Evolutionary conservation across 768 basidiomycete genomes (phyloP).

Genomic region (Russula dissimulans): DNA sequence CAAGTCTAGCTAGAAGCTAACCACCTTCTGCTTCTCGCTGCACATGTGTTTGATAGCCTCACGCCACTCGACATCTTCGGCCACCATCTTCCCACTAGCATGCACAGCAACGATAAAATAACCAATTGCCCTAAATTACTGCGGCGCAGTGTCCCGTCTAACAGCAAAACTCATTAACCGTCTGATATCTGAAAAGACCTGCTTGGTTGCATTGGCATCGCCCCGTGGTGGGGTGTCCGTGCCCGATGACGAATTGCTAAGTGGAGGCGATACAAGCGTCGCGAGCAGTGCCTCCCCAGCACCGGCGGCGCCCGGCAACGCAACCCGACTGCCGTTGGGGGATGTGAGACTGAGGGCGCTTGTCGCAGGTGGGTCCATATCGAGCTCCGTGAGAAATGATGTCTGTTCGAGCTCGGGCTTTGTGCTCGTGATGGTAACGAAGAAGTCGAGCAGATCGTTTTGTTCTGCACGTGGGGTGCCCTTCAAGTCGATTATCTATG

Average conservation of each 20-base stretch:
- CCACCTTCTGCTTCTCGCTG: background rate
- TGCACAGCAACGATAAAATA: background rate
- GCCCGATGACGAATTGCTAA: slow-evolving; percentile 55
- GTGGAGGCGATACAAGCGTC: slow-evolving; percentile 50
- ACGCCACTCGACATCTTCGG: background rate
- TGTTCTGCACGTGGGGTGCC: slow-evolving; percentile 82
- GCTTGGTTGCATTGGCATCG: slow-evolving; percentile 40
- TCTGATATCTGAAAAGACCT: slow-evolving; percentile 83
- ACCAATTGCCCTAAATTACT: slow-evolving; percentile 1
- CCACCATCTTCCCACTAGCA: background rate
- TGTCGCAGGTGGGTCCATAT: slow-evolving; percentile 80
- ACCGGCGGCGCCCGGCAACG: slow-evolving; percentile 32
- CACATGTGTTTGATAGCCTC: background rate
- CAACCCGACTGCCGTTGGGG: slow-evolving; percentile 54
- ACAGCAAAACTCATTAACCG: slow-evolving; percentile 86
- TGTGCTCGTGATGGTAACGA: slow-evolving; percentile 88
- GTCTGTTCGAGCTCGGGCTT: slow-evolving; percentile 80
- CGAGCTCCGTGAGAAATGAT: slow-evolving; percentile 87
- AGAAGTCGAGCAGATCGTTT: slow-evolving; percentile 83
- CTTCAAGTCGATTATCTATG: slow-evolving; percentile 86
- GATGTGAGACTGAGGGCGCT: slow-evolving; percentile 45
- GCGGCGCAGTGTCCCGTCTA: slow-evolving; percentile 50
- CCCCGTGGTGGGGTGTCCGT: slow-evolving; percentile 38
- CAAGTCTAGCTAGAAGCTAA: slow-evolving; percentile 1
- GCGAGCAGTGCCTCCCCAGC: slow-evolving; percentile 50